These are phyloP conservation scores for Trametes sanguinea DNA, from an alignment of 768 basidiomycete species.

Conservation along the genomic window DNA sequence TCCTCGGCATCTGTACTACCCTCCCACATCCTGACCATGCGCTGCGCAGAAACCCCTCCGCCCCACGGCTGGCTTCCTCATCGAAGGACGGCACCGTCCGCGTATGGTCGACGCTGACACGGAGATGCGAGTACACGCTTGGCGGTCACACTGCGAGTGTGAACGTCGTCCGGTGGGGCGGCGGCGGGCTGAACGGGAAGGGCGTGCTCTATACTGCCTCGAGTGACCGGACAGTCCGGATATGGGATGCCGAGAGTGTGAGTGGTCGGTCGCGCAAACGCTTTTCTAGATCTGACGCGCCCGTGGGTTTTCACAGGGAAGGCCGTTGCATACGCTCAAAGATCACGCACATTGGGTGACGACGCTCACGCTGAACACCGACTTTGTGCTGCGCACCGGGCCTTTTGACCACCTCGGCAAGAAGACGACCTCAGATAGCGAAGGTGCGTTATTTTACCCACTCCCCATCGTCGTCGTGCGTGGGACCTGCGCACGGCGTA, in stretches of 20 bases:
- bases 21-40: neutral
- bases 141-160: conserved; percentile 94
- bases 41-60: conserved; percentile 61
- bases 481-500: too few relatives aligned
- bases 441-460: conserved; percentile 55
- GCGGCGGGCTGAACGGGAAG: conserved; percentile 61
- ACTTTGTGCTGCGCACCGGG: conserved; percentile 92
- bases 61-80: conserved; percentile 88
- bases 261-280: conserved; percentile 24
- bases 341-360: conserved; percentile 99
- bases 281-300: neutral
- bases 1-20: neutral
- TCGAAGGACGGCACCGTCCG: conserved; percentile 96
- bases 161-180: conserved; percentile 96
- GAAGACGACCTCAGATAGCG: conserved; percentile 74
- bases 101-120: conserved; percentile 82
- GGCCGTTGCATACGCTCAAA: conserved; percentile 79
- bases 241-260: conserved; percentile 89
- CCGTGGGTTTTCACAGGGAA: conserved; percentile 56
- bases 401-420: conserved; percentile 91
- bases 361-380: conserved; percentile 91
- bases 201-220: conserved; percentile 93
- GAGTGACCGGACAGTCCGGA: conserved; percentile 89
- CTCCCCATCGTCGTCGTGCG: neutral
- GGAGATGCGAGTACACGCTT: conserved; percentile 77